A percentile compares a stretch with the other conserved stretches of the same genome.
Conservation (phyloP, 2,329 filamentous ascomycete species). For the Xylariaceae sp. region DNA sequence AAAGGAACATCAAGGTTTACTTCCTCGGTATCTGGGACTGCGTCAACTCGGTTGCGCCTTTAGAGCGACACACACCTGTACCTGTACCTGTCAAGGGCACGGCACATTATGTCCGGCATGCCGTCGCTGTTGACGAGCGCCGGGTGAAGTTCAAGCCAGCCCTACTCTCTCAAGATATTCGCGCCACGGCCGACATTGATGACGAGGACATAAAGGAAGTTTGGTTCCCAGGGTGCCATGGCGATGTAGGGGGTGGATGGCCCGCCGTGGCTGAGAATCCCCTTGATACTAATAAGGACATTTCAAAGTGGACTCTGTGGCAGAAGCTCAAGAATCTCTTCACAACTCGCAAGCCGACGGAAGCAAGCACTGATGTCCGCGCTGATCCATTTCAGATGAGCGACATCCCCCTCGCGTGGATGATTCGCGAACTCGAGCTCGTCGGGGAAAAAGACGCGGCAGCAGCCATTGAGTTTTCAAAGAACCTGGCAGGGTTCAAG, state of each 20-base stretch:
- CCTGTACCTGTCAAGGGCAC: constrained; percentile 49
- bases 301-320: constrained; percentile 39
- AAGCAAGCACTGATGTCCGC: constrained; percentile 41
- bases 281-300: constrained; percentile 33
- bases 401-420: constrained; percentile 59
- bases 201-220: constrained; percentile 57
- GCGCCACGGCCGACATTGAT: constrained; percentile 30
- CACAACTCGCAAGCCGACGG: constrained; percentile 43
- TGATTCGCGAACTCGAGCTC: constrained; percentile 56
- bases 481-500: constrained; percentile 44
- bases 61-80: constrained; percentile 47
- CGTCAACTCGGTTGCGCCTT: constrained; percentile 57
- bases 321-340: constrained; percentile 47
- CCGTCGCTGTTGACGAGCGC: constrained; percentile 60
- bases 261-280: constrained; percentile 40
- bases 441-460: constrained; percentile 42
- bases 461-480: constrained; percentile 46
- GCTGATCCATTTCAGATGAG: constrained; percentile 52
- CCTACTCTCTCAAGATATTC: constrained; percentile 52
- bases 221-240: constrained; percentile 62
- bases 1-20: constrained; percentile 51
- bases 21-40: constrained; percentile 64
- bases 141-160: constrained; percentile 63
- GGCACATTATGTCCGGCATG: constrained; percentile 56
- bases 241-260: constrained; percentile 62